phyloP scores from a whole-genome alignment of 345 rosid species.

The Litchi chinensis region DNA sequence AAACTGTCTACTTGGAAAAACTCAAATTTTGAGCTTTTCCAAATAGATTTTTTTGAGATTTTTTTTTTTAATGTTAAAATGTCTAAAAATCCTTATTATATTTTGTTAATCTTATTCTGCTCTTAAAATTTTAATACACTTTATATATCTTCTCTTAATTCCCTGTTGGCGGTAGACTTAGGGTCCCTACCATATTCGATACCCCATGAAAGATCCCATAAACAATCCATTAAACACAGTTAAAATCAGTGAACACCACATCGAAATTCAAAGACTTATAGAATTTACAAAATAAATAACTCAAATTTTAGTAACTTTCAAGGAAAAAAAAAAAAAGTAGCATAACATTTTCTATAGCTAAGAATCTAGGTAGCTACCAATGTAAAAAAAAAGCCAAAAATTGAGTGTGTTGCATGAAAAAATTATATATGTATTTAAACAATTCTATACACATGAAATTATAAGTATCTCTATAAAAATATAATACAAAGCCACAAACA shows the following conservation, averaged over 20 bases:
- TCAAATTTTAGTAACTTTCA: not conserved
- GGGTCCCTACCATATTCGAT: slow-evolving; percentile 96
- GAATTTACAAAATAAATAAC: not conserved
- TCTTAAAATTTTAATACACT: no score
- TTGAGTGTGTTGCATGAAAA: not conserved
- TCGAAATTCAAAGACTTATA: not conserved
- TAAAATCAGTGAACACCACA: not conserved
- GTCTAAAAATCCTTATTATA: no score
- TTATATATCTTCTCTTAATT: slow-evolving; percentile 62
- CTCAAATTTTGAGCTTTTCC: no score
- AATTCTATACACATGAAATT: not conserved
- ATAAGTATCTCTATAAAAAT: not conserved
- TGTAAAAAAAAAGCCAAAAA: not conserved
- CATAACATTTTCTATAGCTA: not conserved
- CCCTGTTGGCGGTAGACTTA: slow-evolving; percentile 79
- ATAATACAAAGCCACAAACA: not conserved
- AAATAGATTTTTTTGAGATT: no score
- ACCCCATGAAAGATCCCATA: slow-evolving; percentile 53
- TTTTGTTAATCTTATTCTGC: no score
- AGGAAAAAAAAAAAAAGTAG: not conserved
- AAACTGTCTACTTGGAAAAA: no score
- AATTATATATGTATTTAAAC: not conserved
- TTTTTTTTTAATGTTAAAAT: no score
- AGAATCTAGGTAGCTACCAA: not conserved
- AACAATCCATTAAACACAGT: slow-evolving; percentile 1